Evolutionary conservation across 441 rosid species (phyloP), one percentile per base, ranked within the genome.

Genomic region (Adansonia gregorii): DNA sequence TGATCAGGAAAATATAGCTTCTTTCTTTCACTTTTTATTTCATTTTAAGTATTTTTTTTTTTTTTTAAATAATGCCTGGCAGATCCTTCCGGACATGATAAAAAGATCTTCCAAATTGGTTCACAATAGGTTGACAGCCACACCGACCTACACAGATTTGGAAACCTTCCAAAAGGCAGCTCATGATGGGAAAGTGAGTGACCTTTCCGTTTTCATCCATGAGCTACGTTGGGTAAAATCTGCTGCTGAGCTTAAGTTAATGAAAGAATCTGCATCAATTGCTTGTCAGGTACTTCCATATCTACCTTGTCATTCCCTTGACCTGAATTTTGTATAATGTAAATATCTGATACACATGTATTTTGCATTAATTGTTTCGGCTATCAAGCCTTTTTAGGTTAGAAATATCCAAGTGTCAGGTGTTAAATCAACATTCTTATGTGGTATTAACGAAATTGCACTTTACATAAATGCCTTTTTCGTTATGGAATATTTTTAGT

Each of bases 231-330:
- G 93, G 93, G 86, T 83, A 78, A 96, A 96, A 84, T 93, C 99
- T 75, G 84, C 96, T 11, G 90, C 98, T 9, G 98, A 96, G 84
- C 85, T 94, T 75, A 90, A 85, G 83, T 85, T 94, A 82, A 96
- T 94, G 98, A 90, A 88, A 84, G 98, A 96, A 78, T 89, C 98
- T 71, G 98, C 99, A 66, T 88, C 98, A 73, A 93, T 94, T 85
- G 96, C 92, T 78, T 96, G 98, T 85, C 98, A 96, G 99, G 99
- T 95, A 87, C 20, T 82, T 80, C 73, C 75, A 63, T 74, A 31
- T 76, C 24, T 75, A 69, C 22, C 8, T 20, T 74, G n/a, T 68
- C 14, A 67, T 49, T 54, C 54, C 65, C 46, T 24, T 68, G 20
- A 10, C 20, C 73, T 49, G 43, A 69, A 22, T 24, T 22, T 68